These are phyloP conservation scores for Mimosa pudica DNA, from an alignment of 306 rosid genomes.

Conservation along the genomic window DNA sequence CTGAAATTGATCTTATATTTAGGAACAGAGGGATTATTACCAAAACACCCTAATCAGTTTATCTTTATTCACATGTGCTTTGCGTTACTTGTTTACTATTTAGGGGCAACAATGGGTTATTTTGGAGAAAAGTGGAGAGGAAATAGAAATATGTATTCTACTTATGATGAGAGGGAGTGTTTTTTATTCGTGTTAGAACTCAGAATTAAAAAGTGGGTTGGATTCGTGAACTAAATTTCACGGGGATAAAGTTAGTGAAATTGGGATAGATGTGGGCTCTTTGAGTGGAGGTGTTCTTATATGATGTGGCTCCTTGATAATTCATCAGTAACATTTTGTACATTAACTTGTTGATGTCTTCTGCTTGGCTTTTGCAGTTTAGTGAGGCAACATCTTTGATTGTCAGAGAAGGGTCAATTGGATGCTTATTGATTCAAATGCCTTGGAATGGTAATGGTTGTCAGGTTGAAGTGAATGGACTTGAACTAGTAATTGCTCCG, in stretches of 20 bases:
- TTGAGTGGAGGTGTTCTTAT: constrained; percentile 5
- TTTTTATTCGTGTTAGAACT: background rate
- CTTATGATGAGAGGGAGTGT: too few relatives aligned
- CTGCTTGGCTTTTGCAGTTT: constrained; percentile 47
- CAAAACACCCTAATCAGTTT: too few relatives aligned
- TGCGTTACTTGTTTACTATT: too few relatives aligned
- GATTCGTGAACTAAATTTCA: constrained; percentile 4
- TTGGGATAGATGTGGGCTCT: constrained; percentile 16
- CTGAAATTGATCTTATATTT: too few relatives aligned
- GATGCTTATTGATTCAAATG: constrained; percentile 71
- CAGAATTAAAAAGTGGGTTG: background rate
- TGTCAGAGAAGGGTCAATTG: constrained; percentile 91
- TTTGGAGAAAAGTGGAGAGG: too few relatives aligned
- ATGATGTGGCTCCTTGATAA: background rate
- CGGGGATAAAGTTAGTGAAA: constrained; percentile 2
- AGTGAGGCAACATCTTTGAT: constrained; percentile 54
- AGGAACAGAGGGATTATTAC: too few relatives aligned
- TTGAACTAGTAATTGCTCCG: constrained; percentile 82
- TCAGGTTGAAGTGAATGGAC: constrained; percentile 82
- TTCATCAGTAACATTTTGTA: background rate
- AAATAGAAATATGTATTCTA: too few relatives aligned
- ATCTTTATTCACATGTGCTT: too few relatives aligned
- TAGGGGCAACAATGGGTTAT: too few relatives aligned
- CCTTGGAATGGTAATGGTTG: constrained; percentile 91
- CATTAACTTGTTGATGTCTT: constrained; percentile 23